A percentile compares a stretch with the other conserved stretches of the same genome.
Evolutionary conservation across 371 early-diverging fungal genomes (phyloP).

Genomic region (Phascolomyces articulosus): DNA sequence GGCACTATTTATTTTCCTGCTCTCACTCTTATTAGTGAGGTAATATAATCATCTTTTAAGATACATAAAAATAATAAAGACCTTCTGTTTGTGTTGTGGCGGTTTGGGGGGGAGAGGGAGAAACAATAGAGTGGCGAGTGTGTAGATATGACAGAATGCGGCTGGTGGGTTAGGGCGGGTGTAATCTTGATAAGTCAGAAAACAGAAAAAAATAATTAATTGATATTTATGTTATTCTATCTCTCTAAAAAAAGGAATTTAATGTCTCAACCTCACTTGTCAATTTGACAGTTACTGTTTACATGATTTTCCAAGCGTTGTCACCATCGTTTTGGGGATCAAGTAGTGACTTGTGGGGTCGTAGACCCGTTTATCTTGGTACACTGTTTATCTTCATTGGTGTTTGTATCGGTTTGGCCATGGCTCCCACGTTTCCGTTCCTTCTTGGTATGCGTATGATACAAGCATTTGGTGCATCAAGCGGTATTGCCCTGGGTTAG

Average conservation of each 20-base stretch:
- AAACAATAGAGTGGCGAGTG: no score
- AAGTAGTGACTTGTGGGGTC: constrained; percentile 26
- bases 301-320: constrained; percentile 28
- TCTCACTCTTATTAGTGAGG: constrained; percentile 22
- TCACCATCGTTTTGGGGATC: constrained; percentile 31
- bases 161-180: no score
- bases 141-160: no score
- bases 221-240: background rate
- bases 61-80: background rate
- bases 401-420: constrained; percentile 58
- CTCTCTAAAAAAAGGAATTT: constrained; percentile 11
- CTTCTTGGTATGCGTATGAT: constrained; percentile 62
- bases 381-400: constrained; percentile 56
- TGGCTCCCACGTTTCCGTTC: constrained; percentile 46
- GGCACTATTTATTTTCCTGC: constrained; percentile 34
- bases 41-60: constrained; percentile 1
- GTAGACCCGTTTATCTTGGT: constrained; percentile 34
- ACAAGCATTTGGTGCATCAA: constrained; percentile 63
- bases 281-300: constrained; percentile 21
- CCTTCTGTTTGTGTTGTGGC: background rate
- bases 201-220: no score
- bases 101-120: no score
- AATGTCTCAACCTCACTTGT: constrained; percentile 15
- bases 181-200: no score
- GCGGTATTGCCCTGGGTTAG: constrained; percentile 59